Evolutionary conservation across 768 basidiomycete species (phyloP), one percentile per base, ranked within the genome.

Genomic region (Boletus subparvulus): DNA sequence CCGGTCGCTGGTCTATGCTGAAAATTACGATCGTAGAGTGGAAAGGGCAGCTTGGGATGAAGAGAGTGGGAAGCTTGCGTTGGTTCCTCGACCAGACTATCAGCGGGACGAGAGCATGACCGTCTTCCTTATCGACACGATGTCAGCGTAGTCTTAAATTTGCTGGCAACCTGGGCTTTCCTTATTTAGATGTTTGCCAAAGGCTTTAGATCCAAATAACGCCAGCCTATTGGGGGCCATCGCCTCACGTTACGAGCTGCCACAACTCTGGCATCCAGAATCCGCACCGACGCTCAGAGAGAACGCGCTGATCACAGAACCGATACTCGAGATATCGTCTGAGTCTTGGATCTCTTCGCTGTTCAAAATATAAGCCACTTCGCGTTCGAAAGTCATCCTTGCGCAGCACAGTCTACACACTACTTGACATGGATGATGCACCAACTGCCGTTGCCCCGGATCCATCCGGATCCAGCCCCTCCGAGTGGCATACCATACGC

Each of bases 401-500:
- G 6, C 36, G 24, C 40, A 33, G 21, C 3, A n/a, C 55, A 17
- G 32, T 39, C 49, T 28, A 33, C 54, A 10, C 14, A 21, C 21
- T 21, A 21, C 39, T 24, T n/a, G 41, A 58, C 33, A 69, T 69
- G 68, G 50, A 55, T 44, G 65, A 70, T 43, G 54, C 24, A 5
- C 45, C 60, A 46, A 19, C 56, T 0, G 9, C 46, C 14, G 11
- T 43, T 42, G 40, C 50, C 42, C 53, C 50, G 12, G 57, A 62
- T 54, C 48, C 60, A 45, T 59, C 68, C 11, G 50, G 60, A 56
- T 60, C 71, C 24, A 56, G 42, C 43, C 48, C 63, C 13, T 61
- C 67, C 0, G 72, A 75, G 48, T 92, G 90, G 90, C 84, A 84
- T 56, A 75, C 86, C 12, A 85, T 92, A 61, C 81, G 89, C 14